Evolutionary conservation across 2,329 filamentous ascomycete species (phyloP).

Genomic region (Sordariomycetes sp.): DNA sequence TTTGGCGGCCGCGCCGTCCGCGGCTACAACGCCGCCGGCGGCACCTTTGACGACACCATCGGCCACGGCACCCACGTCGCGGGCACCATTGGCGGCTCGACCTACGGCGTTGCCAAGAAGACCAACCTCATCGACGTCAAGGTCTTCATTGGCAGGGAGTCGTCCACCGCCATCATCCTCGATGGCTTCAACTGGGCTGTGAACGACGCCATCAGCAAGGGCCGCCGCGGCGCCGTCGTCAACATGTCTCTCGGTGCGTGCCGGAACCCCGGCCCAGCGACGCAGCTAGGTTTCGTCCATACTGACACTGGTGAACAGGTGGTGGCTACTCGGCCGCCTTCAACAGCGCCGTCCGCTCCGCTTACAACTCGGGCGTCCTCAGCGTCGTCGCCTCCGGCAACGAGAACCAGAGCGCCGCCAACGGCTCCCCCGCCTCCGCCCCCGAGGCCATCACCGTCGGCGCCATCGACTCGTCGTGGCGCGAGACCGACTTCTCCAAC

Average conservation of each 20-base stretch:
- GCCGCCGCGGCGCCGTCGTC: constrained; percentile 28
- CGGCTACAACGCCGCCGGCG: constrained; percentile 20
- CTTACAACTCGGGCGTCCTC: constrained; percentile 31
- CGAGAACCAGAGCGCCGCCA: constrained; percentile 17
- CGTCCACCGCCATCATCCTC: constrained; percentile 12
- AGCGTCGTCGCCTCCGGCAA: constrained; percentile 44
- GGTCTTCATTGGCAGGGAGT: constrained; percentile 19
- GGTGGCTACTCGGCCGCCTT: constrained; percentile 28
- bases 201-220: constrained; percentile 25
- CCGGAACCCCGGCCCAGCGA: no score
- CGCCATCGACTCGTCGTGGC: constrained; percentile 25
- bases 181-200: constrained; percentile 26
- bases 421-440: constrained; percentile 32
- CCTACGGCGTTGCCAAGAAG: constrained; percentile 31
- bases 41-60: constrained; percentile 18
- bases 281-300: no score
- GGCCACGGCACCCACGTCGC: constrained; percentile 35
- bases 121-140: constrained; percentile 29
- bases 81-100: constrained; percentile 28
- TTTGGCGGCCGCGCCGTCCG: constrained; percentile 27
- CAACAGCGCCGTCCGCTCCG: constrained; percentile 33
- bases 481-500: constrained; percentile 32
- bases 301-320: constrained; percentile 33
- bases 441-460: constrained; percentile 38
- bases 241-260: constrained; percentile 13